Evolutionary conservation across 352 stramenopile species (phyloP).

Genomic region (Globisporangium abappressorium): DNA sequence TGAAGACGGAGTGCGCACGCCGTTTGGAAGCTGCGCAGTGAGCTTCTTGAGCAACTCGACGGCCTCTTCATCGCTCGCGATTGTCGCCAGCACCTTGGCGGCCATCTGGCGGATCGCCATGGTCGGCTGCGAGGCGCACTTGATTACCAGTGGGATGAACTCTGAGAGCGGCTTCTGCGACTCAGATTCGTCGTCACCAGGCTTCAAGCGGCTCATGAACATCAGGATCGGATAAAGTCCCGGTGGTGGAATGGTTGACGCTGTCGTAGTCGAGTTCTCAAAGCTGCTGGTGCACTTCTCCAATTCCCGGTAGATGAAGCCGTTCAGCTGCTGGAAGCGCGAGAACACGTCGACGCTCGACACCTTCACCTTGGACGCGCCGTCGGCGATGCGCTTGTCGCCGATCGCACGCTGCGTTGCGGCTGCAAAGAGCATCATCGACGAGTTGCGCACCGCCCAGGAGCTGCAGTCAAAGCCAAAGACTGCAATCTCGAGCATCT

Average conservation of each 20-base stretch:
- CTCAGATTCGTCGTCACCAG: conserved; percentile 49
- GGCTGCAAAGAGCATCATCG: conserved; percentile 91
- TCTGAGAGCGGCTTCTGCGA: conserved; percentile 29
- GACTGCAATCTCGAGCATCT: conserved; percentile 82
- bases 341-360: conserved; percentile 74
- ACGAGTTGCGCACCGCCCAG: conserved; percentile 89
- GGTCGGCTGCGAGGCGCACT: conserved; percentile 66
- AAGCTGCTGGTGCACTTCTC: conserved; percentile 29
- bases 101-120: conserved; percentile 81
- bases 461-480: conserved; percentile 81
- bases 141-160: conserved; percentile 68
- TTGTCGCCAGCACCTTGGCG: conserved; percentile 67
- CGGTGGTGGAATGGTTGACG: conserved; percentile 27
- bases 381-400: conserved; percentile 82
- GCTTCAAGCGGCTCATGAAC: conserved; percentile 73
- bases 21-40: conserved; percentile 37
- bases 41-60: conserved; percentile 36
- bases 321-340: conserved; percentile 65
- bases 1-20: conserved; percentile 15
- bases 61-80: conserved; percentile 59
- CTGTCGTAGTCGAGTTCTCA: conserved; percentile 15
- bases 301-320: conserved; percentile 62
- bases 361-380: conserved; percentile 57
- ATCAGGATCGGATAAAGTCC: conserved; percentile 76
- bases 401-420: conserved; percentile 75